Base-by-base conservation (phyloP, 805 yeast species). In the Kuraishia piskuri region DNA sequence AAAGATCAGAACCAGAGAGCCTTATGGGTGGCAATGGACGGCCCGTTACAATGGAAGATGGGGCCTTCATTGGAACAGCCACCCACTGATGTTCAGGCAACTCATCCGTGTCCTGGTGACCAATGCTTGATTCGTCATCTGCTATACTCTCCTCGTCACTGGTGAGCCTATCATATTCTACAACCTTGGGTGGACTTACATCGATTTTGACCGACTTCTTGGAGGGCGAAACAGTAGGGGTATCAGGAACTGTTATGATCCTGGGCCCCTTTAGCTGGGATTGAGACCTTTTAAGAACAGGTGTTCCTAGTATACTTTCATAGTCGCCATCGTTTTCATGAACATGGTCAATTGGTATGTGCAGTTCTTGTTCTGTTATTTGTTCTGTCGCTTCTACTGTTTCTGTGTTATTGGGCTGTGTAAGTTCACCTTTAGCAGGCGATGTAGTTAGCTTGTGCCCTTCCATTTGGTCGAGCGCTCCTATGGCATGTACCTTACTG, bases 121-220 rank as follows among this genome's bases (percentile, higher is more conserved):
- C 52, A 22, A 56, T 61, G 31, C 51, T 51, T 1, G 49, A 25
- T 20, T 49, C 53, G 19, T 56, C 61, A 19, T 22, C 26, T 25
- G 20, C 26, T 8, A 19, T 19, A 3, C 57, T 61, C 7, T 61
- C 60, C 10, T 57, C 59, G 2, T 62, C 67, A 47, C 57, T 51
- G 6, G 62, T 56, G 20, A 59, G 51, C 49, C 56, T 59, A 14
- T 68, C 70, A 54, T 68, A 71, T 51, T 71, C 68, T 31, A 70
- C 52, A 4, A 69, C 63, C 55, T 68, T 68, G 50, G 74, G 73
- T 2, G 77, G 75, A 1, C 73, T 64, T 5, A 58, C 54, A 51
- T 71, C 74, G 46, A 74, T 72, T 22, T 66, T 65, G 7, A 74
- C 77, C 3, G 69, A 65, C 52, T 69, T 72, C 51, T 65, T 69